phyloP scores from a whole-genome alignment of 2,329 filamentous ascomycete genomes.

The Epichloe typhina region DNA sequence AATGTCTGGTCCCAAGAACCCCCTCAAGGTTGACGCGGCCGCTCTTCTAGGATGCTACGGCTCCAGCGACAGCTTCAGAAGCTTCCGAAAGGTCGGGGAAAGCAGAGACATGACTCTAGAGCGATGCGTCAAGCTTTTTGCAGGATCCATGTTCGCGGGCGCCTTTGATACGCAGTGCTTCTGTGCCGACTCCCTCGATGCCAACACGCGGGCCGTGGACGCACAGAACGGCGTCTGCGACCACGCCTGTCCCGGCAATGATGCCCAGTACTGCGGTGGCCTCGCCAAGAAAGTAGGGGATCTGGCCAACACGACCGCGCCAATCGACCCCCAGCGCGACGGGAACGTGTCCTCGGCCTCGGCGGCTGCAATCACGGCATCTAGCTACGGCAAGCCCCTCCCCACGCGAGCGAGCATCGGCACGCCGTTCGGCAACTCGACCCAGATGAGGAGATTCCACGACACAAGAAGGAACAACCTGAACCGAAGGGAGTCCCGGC shows the following conservation, averaged over 20 bases:
- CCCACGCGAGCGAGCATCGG: background rate
- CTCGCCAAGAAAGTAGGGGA: conserved; percentile 7
- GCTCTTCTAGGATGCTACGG: conserved; percentile 29
- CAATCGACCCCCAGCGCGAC: background rate
- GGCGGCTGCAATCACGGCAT: too few relatives aligned
- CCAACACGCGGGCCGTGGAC: conserved; percentile 21
- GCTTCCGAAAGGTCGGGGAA: conserved; percentile 20
- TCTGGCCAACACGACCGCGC: conserved; percentile 3
- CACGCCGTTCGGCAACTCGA: background rate
- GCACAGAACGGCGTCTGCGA: conserved; percentile 16
- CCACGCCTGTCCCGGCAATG: conserved; percentile 28
- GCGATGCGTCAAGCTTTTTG: conserved; percentile 25
- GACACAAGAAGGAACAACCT: background rate
- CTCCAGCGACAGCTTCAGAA: conserved; percentile 21
- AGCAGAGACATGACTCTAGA: conserved; percentile 25
- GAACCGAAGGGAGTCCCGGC: conserved; percentile 14
- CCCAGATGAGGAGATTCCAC: background rate
- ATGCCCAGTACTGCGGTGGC: conserved; percentile 29
- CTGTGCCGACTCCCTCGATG: conserved; percentile 29
- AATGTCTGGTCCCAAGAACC: conserved; percentile 15
- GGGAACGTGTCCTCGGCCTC: background rate
- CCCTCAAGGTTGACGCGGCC: conserved; percentile 17
- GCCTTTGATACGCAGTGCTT: conserved; percentile 29
- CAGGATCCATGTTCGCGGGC: conserved; percentile 24
- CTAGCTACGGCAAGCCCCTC: background rate